Evolutionary conservation across 2,329 filamentous ascomycete species (phyloP).

Genomic region (Ceratocystis colombiana): DNA sequence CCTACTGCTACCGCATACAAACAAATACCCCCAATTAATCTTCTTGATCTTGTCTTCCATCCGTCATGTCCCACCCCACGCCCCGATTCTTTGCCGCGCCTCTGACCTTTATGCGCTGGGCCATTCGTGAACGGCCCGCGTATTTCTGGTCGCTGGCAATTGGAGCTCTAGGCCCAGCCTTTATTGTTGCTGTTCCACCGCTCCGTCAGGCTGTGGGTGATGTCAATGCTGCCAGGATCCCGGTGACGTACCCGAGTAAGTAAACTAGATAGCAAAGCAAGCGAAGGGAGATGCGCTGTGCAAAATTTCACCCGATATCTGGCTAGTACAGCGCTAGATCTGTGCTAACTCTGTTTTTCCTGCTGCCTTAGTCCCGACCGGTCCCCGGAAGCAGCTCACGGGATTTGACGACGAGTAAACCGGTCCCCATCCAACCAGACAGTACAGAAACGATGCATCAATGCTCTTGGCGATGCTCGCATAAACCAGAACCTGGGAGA

Average conservation of each 20-base stretch:
- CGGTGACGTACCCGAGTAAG: conserved; percentile 88
- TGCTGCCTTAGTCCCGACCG: conserved; percentile 42
- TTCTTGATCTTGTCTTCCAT: neutral
- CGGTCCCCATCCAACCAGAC: neutral
- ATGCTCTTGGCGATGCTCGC: neutral
- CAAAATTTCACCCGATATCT: no score
- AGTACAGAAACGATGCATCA: conserved; percentile 7
- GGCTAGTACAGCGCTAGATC: neutral
- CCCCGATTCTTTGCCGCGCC: conserved; percentile 79
- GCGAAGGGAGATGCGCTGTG: no score
- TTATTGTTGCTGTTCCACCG: conserved; percentile 61
- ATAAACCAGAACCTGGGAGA: conserved; percentile 9
- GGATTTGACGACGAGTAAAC: conserved; percentile 50
- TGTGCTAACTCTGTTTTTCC: conserved; percentile 27
- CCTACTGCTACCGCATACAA: neutral
- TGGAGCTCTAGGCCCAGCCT: conserved; percentile 60
- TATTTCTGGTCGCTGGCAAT: conserved; percentile 80
- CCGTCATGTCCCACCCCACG: conserved; percentile 50
- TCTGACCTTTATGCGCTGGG: conserved; percentile 78
- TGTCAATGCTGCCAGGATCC: conserved; percentile 58
- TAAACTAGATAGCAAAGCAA: conserved; percentile 27
- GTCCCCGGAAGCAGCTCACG: conserved; percentile 48
- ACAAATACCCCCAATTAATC: neutral
- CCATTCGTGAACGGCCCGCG: conserved; percentile 75
- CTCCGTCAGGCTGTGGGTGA: conserved; percentile 65